These are phyloP conservation scores for Eucalyptus tenuipes DNA, from an alignment of 345 rosid genomes.

Conservation along the genomic window DNA sequence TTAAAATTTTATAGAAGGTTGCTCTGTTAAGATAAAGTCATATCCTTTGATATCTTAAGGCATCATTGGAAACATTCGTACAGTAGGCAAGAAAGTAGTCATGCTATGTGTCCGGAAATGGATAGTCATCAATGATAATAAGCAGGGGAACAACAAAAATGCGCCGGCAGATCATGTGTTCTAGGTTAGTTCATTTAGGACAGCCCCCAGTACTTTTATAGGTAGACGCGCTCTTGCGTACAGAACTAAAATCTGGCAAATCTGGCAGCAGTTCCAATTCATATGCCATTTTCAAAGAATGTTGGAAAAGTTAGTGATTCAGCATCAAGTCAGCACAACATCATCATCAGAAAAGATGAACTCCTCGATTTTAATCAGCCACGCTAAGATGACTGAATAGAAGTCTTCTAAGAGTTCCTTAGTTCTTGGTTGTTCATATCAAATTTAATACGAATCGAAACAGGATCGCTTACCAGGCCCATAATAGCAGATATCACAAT, in stretches of 20 bases:
- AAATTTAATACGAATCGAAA: background rate
- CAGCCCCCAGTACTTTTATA: background rate
- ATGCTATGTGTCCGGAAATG: background rate
- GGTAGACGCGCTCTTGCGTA: background rate
- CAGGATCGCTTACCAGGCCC: slow-evolving; percentile 57
- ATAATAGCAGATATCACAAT: slow-evolving; percentile 88
- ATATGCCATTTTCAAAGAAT: background rate
- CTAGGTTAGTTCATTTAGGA: background rate
- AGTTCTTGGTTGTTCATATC: background rate
- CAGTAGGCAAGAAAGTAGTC: background rate
- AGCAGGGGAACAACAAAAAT: background rate
- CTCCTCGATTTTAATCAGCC: background rate
- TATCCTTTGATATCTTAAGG: background rate
- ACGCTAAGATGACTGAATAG: background rate
- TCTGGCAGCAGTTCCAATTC: background rate
- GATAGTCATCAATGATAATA: background rate
- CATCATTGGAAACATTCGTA: background rate
- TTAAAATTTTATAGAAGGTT: background rate
- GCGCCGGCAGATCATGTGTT: background rate
- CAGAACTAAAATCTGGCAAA: background rate
- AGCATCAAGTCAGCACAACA: background rate
- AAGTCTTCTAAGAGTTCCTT: background rate
- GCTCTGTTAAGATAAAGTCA: background rate
- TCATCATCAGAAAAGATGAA: background rate
- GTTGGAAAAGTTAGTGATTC: background rate